Evolutionary conservation across 108 stramenopile species (phyloP).

Genomic region (Skeletonema grethae): DNA sequence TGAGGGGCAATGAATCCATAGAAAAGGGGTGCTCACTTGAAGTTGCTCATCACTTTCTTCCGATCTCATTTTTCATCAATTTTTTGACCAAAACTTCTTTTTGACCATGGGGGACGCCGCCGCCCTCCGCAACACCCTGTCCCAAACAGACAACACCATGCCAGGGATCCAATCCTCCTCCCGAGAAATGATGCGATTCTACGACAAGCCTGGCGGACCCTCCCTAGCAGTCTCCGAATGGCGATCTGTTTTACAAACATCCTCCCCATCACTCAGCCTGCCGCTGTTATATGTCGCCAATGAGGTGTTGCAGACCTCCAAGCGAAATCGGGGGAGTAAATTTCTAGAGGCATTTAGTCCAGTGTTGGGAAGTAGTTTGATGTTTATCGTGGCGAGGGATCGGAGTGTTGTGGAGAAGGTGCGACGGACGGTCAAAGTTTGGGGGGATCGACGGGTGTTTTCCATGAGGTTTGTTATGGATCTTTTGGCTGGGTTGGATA

Average conservation of each 20-base stretch:
- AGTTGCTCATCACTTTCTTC: no score
- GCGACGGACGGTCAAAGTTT: slow-evolving; percentile 82
- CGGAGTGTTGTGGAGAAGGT: slow-evolving; percentile 63
- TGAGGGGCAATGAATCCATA: no score
- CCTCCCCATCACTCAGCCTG: slow-evolving; percentile 53
- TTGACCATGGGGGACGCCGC: slow-evolving; percentile 40
- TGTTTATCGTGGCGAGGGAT: slow-evolving; percentile 57
- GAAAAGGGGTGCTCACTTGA: no score
- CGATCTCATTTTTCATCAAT: no score
- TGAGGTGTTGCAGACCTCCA: slow-evolving; percentile 82
- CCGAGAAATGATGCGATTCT: slow-evolving; percentile 80
- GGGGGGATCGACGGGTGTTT: slow-evolving; percentile 85
- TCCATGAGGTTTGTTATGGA: slow-evolving; percentile 77
- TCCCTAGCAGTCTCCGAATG: slow-evolving; percentile 77
- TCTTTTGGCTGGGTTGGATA: slow-evolving; percentile 68
- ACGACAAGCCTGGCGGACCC: slow-evolving; percentile 59
- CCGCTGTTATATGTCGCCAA: slow-evolving; percentile 89
- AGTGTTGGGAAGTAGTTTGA: slow-evolving; percentile 67
- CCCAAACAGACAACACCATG: slow-evolving; percentile 51
- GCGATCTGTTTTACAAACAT: slow-evolving; percentile 70
- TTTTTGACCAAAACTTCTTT: no score
- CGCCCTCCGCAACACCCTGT: slow-evolving; percentile 35
- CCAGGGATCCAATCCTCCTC: slow-evolving; percentile 74
- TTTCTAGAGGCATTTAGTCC: slow-evolving; percentile 85
- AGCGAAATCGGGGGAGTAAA: slow-evolving; percentile 84